Percentiles rank a stretch among this genome's conserved stretches.
Evolutionary conservation across 2,329 filamentous ascomycete genomes (phyloP).

Genomic region (Incumbomyces delicatus): DNA sequence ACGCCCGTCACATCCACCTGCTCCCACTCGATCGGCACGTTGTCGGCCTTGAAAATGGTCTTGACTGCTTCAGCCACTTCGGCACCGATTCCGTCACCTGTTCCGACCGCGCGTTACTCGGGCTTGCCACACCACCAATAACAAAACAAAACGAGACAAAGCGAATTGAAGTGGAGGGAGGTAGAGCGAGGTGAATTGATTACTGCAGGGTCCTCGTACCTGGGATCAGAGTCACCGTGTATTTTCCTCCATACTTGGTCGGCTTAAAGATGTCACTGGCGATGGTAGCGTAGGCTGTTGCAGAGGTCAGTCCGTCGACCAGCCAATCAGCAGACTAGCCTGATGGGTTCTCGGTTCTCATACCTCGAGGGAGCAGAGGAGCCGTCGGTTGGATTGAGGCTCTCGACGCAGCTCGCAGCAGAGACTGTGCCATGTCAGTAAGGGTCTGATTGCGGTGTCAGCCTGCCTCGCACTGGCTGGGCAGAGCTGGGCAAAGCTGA

Average conservation of each 20-base stretch:
- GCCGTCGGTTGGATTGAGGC: conserved; percentile 7
- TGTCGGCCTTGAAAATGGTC: conserved; percentile 99
- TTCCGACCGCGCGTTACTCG: background rate
- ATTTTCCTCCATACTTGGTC: conserved; percentile 97
- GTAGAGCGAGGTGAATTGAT: background rate
- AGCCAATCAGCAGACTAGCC: too few relatives aligned
- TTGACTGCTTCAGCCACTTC: conserved; percentile 97
- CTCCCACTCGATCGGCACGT: conserved; percentile 97
- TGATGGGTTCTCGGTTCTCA: too few relatives aligned
- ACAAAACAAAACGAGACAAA: too few relatives aligned
- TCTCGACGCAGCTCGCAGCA: conserved; percentile 17
- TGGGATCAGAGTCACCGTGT: conserved; percentile 96
- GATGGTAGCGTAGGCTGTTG: conserved; percentile 53
- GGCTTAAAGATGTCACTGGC: conserved; percentile 97
- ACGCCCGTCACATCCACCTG: conserved; percentile 93
- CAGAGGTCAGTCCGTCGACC: background rate
- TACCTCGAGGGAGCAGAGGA: conserved; percentile 18
- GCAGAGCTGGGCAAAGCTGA: too few relatives aligned
- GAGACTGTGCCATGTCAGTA: conserved; percentile 15
- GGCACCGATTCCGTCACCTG: conserved; percentile 88
- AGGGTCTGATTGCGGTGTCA: background rate
- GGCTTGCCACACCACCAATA: too few relatives aligned
- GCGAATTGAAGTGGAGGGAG: background rate
- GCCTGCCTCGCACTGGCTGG: too few relatives aligned
- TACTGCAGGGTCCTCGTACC: conserved; percentile 42